Base-by-base conservation (phyloP, 2,329 filamentous ascomycete species). In the Metarhizium sp. region DNA sequence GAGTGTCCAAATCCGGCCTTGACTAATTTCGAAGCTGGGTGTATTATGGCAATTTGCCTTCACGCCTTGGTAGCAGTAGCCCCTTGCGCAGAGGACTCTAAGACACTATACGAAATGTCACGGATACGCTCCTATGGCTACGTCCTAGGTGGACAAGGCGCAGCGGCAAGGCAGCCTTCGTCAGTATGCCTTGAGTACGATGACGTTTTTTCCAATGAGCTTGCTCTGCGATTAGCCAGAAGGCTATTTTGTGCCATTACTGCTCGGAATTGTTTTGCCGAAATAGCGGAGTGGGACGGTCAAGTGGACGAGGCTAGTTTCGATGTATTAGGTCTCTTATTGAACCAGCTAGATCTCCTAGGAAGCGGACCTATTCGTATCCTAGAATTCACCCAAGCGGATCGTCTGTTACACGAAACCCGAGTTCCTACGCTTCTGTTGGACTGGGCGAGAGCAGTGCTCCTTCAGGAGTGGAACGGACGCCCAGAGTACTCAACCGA, bases 391-490 rank as follows among this genome's bases (percentile, higher is more conserved):
- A 67, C 75, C 1, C 70, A 75, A 42, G 59, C 73, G 1, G 81
- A 82, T 57, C 75, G 76, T n/a, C 71, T 74, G 14, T 62, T 80
- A 25, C 82, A 83, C 59, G 81, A 84, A 61, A 80, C 78, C 36
- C 73, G 79, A 40, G 74, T 80, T 18, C 80, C 79, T 7, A 80
- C 77, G 11, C 67, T 84, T 16, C 71, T 82, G 6, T 70, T 90
- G 30, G 87, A 90, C 63, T 91, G 86, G 87, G 80, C 87, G 20
- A 78, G 87, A 57, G 84, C 86, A 0, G 78, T 94, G 1, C 80
- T 96, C 64, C 71, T 95, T 48, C 82, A 85, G 55, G 84, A 89
- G 59, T 96, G 92, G 92, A 81, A 92, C 64, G 88, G 90, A 0
- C 81, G 81, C 54, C 80, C 88, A 1, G 80, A 85, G 47, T 79